Evolutionary conservation across 805 yeast species (phyloP), one percentile per base, ranked within the genome.

Genomic region (Ogataea salicorniae): DNA sequence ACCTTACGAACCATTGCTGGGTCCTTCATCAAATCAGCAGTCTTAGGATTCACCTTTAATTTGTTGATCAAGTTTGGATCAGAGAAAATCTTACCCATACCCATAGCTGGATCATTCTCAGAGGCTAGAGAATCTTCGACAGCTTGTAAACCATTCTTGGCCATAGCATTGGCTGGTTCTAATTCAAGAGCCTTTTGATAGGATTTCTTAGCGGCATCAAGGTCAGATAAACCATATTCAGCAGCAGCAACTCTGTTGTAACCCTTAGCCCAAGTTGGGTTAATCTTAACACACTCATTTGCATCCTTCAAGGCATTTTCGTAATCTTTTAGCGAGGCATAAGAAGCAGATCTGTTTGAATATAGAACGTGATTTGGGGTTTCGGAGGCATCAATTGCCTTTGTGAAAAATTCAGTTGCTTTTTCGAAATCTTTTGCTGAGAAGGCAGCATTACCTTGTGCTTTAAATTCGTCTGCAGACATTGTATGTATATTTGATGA

Each of bases 181-280:
- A 90, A 67, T 61, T 84, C 86, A 55, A 92, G 70, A 7, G 96
- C 95, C 65, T 84, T 84, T 54, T 81, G 72, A 68, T 89, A 92
- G 23, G 85, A 74, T 26, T 67, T 66, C 56, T 78, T 79, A 41
- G 98, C 94, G 20, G 79, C 86, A 31, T 86, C 90, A 43, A 83
- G 76, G 50, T 87, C 78, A 16, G 89, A 89, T 50, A 86, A 72
- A n/a, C 99, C 99, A 60, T 75, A 84, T 43, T 84, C 80, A 33
- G 99, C 99, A 54, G 97, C 91, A 50, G 88, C 99, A 35, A 86
- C 85, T 69, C 99, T 83, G 61, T 83, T 86, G 74, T 86, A 87
- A 42, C 98, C 99, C 70, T 94, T 94, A 20, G 97, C 90, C 98
- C 98, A 94, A 2, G 84, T 55, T 15, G 90, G 83, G 54, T 87